Conservation (phyloP, 164 flowering plant species). For the Vitis cinerea region DNA sequence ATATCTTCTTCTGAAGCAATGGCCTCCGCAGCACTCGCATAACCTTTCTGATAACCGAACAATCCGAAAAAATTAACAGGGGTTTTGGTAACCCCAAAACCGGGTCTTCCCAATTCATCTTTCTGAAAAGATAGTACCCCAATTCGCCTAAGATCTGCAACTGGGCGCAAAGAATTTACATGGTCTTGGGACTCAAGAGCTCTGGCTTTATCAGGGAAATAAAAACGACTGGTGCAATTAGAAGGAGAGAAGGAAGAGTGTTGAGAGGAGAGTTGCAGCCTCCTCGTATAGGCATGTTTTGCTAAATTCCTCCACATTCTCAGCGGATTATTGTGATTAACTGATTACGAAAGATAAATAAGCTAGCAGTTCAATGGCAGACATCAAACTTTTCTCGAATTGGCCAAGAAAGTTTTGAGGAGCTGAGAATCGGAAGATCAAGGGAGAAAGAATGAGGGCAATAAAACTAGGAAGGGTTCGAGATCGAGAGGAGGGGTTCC, state of each 20-base stretch:
- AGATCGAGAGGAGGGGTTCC: too few relatives aligned
- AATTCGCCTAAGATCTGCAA: constrained; percentile 6
- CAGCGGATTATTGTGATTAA: too few relatives aligned
- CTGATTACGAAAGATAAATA: too few relatives aligned
- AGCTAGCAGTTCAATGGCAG: too few relatives aligned
- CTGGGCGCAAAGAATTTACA: not conserved
- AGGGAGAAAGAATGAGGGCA: too few relatives aligned
- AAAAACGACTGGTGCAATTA: constrained; percentile 1
- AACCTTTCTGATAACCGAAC: constrained; percentile 19
- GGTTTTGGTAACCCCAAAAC: not conserved
- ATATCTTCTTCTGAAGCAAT: constrained; percentile 44
- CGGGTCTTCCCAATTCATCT: constrained; percentile 5
- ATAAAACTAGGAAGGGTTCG: too few relatives aligned
- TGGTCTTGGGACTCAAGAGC: constrained; percentile 3
- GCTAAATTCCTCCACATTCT: constrained; percentile 50
- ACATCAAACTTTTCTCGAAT: too few relatives aligned
- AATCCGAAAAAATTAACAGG: constrained; percentile 12
- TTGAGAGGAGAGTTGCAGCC: constrained; percentile 13
- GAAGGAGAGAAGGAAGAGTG: constrained; percentile 4
- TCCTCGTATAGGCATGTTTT: constrained; percentile 29
- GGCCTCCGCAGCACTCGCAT: constrained; percentile 50
- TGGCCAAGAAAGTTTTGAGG: too few relatives aligned
- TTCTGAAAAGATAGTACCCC: constrained; percentile 1
- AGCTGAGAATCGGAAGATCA: too few relatives aligned
- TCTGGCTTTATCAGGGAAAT: constrained; percentile 16